These are phyloP conservation scores for Penicillium sp. DNA, from an alignment of 2,329 filamentous ascomycete genomes.

Conservation along the genomic window DNA sequence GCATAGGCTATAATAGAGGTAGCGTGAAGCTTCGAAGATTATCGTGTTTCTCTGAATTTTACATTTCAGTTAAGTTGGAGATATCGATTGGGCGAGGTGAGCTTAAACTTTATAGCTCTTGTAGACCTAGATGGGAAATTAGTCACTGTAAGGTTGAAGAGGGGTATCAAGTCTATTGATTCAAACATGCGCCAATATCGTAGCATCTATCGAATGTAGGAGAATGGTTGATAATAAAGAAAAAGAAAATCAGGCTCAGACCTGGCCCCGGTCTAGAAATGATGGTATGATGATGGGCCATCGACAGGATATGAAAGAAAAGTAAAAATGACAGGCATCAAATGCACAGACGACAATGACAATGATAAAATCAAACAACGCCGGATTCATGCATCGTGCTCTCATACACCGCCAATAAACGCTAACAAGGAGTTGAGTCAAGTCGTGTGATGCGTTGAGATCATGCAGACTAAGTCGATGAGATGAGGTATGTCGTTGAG, in stretches of 20 bases:
- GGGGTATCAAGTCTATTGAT: constrained; percentile 27
- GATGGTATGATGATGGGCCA: not conserved
- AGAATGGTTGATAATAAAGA: constrained; percentile 6
- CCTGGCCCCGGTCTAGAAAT: constrained; percentile 11
- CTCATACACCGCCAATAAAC: constrained; percentile 27
- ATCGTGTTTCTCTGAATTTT: not conserved
- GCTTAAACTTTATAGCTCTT: not conserved
- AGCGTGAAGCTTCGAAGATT: not conserved
- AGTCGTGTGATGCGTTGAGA: constrained; percentile 14
- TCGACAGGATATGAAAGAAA: constrained; percentile 6
- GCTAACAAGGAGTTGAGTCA: constrained; percentile 16
- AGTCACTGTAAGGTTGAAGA: constrained; percentile 8
- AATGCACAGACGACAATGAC: constrained; percentile 6
- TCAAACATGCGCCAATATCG: constrained; percentile 13
- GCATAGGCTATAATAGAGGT: not conserved
- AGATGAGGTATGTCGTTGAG: constrained; percentile 6
- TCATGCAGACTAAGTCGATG: constrained; percentile 12
- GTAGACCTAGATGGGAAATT: too few relatives aligned
- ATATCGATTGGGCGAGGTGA: not conserved
- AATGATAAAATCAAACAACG: constrained; percentile 14
- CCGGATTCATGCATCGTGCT: constrained; percentile 24
- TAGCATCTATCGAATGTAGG: constrained; percentile 13
- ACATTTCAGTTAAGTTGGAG: not conserved
- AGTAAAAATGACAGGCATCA: constrained; percentile 5
- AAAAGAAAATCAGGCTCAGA: not conserved